Conservation (phyloP, 495 filamentous ascomycete species). For the Ascodesmis nigricans region DNA sequence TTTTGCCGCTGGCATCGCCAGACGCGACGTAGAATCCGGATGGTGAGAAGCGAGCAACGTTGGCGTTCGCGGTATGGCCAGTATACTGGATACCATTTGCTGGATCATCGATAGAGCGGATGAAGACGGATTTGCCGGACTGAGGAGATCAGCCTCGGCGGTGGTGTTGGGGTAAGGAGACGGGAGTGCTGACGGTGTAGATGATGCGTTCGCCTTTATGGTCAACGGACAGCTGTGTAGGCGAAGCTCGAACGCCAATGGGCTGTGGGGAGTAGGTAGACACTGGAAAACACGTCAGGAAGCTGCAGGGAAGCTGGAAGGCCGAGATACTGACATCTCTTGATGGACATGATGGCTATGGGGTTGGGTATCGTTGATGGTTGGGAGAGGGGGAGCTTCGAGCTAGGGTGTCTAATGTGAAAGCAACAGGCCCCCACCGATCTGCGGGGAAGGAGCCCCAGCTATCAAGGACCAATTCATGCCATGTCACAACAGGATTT, state of each 20-base stretch:
- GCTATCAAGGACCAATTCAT: too few species aligned
- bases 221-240: conserved; percentile 77
- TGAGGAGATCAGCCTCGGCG: conserved; percentile 21
- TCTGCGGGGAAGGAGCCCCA: too few species aligned
- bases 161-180: not conserved
- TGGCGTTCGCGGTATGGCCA: conserved; percentile 64
- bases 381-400: too few species aligned
- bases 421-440: too few species aligned
- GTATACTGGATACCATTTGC: conserved; percentile 67
- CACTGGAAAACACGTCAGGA: conserved; percentile 25
- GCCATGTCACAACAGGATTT: too few species aligned
- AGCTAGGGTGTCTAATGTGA: too few species aligned
- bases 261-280: conserved; percentile 57
- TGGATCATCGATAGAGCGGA: conserved; percentile 80
- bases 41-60: conserved; percentile 82
- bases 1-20: conserved; percentile 62
- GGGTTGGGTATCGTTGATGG: too few species aligned
- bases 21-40: conserved; percentile 92
- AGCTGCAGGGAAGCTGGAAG: too few species aligned
- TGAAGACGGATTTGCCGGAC: conserved; percentile 90
- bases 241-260: conserved; percentile 62
- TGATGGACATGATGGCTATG: too few species aligned
- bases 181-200: conserved; percentile 49
- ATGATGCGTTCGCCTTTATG: conserved; percentile 79
- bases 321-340: too few species aligned